These are phyloP conservation scores for Raphanus raphanistrum DNA, from an alignment of 345 rosid genomes.

Conservation along the genomic window DNA sequence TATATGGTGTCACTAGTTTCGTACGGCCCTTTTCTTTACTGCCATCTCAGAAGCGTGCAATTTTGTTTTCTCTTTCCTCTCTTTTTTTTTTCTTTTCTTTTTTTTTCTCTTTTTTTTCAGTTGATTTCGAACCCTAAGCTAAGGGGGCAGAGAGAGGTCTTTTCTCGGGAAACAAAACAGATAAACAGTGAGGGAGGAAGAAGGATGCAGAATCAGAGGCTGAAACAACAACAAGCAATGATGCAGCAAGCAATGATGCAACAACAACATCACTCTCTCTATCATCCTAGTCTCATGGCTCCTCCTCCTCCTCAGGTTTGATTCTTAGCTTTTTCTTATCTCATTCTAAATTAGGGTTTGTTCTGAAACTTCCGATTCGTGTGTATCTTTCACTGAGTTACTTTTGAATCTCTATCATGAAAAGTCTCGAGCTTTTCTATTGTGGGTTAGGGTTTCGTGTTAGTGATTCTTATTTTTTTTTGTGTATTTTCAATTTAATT, in stretches of 20 bases:
- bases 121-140: slow-evolving; percentile 36
- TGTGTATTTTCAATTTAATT: background rate
- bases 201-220: slow-evolving; percentile 43
- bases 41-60: slow-evolving; percentile 18
- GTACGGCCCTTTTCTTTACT: slow-evolving; percentile 15
- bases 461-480: background rate
- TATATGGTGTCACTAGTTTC: slow-evolving; percentile 18
- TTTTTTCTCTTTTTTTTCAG: background rate
- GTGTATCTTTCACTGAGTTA: background rate
- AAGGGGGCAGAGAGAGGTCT: background rate
- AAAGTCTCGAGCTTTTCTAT: slow-evolving; percentile 9
- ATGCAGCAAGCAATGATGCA: slow-evolving; percentile 86
- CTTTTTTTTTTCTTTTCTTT: background rate
- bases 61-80: slow-evolving; percentile 28
- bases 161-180: slow-evolving; percentile 34
- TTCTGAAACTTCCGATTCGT: background rate
- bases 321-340: background rate
- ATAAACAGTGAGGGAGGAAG: background rate
- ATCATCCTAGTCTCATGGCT: slow-evolving; percentile 84
- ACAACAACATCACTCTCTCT: slow-evolving; percentile 72
- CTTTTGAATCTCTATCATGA: background rate
- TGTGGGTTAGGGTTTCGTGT: background rate
- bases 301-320: slow-evolving; percentile 58
- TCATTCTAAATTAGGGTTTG: slow-evolving; percentile 1
- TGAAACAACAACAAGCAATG: slow-evolving; percentile 77